A percentile compares a stretch with the other conserved stretches of the same genome.
Conservation (phyloP, 257 asterid genomes). For the Scutellaria galericulata region DNA sequence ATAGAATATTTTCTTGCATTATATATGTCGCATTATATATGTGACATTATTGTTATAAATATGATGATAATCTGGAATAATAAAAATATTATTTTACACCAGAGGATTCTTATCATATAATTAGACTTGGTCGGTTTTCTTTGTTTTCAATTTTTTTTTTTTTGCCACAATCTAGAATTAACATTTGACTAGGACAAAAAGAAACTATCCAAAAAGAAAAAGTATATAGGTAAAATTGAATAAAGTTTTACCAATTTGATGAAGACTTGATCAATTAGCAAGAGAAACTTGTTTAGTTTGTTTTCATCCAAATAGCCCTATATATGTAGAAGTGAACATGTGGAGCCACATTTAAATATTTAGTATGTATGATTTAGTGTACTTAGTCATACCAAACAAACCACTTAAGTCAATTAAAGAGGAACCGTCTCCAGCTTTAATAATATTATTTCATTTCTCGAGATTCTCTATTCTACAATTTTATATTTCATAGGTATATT, state of each 20-base stretch:
- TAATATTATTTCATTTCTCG: background rate
- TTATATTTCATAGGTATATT: too few species aligned
- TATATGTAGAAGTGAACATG: background rate
- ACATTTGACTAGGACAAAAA: background rate
- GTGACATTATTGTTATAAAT: too few species aligned
- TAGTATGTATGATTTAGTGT: background rate
- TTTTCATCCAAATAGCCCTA: background rate
- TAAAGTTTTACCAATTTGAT: background rate
- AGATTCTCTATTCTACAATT: too few species aligned
- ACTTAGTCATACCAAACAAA: constrained; percentile 57
- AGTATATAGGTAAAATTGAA: background rate
- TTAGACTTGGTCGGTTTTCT: background rate
- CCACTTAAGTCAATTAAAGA: constrained; percentile 43
- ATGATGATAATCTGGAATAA: too few species aligned
- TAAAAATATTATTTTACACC: too few species aligned
- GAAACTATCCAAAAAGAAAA: background rate
- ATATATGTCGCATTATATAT: too few species aligned
- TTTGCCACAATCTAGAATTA: constrained; percentile 6
- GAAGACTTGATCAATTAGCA: background rate
- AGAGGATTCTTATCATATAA: background rate
- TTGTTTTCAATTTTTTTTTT: background rate
- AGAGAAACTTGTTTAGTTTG: background rate
- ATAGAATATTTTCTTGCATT: too few species aligned
- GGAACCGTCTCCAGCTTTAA: constrained; percentile 52
- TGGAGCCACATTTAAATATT: constrained; percentile 13